phyloP scores from a whole-genome alignment of 306 rosid genomes.

The Gillenia trifoliata region DNA sequence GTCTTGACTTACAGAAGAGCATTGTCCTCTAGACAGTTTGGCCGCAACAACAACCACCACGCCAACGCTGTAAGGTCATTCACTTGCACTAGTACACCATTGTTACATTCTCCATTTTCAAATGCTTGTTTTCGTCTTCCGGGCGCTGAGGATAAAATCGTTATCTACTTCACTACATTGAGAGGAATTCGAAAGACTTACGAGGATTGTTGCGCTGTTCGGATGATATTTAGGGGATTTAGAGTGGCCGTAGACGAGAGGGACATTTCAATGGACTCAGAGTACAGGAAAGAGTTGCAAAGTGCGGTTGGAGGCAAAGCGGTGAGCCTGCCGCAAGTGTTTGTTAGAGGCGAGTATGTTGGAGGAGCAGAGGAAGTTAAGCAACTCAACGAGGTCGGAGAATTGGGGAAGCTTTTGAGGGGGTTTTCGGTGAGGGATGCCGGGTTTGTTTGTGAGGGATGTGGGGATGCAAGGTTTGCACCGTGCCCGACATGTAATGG shows the following conservation, averaged over 20 bases:
- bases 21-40: slow-evolving; percentile 55
- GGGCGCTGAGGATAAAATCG: slow-evolving; percentile 53
- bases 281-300: slow-evolving; percentile 54
- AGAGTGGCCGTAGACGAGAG: slow-evolving; percentile 70
- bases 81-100: slow-evolving; percentile 43
- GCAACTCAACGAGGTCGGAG: slow-evolving; percentile 61
- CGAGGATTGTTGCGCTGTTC: slow-evolving; percentile 71
- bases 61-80: slow-evolving; percentile 36
- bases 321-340: slow-evolving; percentile 58
- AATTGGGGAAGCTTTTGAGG: slow-evolving; percentile 42
- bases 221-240: slow-evolving; percentile 52
- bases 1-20: slow-evolving; percentile 67
- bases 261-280: slow-evolving; percentile 82
- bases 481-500: slow-evolving; percentile 71
- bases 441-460: slow-evolving; percentile 48
- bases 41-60: slow-evolving; percentile 1
- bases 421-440: slow-evolving; percentile 51
- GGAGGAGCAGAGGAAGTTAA: slow-evolving; percentile 75
- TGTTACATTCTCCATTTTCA: slow-evolving; percentile 17
- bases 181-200: slow-evolving; percentile 71
- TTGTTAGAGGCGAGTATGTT: slow-evolving; percentile 50
- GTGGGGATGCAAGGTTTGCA: slow-evolving; percentile 74
- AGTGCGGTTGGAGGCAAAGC: slow-evolving; percentile 35
- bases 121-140: slow-evolving; percentile 24
- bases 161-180: slow-evolving; percentile 66